Evolutionary conservation across 371 early-diverging fungal species (phyloP).

Genomic region (Rhizomucor miehei): DNA sequence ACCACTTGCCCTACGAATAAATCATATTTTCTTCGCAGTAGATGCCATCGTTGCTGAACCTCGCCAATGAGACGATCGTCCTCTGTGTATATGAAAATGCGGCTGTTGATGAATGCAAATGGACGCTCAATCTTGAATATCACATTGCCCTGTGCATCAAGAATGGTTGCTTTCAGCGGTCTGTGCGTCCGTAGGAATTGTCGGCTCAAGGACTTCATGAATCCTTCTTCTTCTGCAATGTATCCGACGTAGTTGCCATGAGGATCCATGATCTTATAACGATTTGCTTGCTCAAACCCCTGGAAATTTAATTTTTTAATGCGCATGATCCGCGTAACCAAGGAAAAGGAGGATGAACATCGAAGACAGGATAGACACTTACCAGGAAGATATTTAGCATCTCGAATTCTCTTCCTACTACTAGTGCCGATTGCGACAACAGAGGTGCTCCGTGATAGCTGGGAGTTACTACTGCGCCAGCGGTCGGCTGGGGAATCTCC

Average conservation of each 20-base stretch:
- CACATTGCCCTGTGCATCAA: conserved; percentile 68
- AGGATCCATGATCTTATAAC: conserved; percentile 76
- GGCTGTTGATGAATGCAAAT: conserved; percentile 77
- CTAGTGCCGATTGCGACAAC: conserved; percentile 58
- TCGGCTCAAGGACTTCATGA: conserved; percentile 62
- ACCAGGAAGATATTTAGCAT: conserved; percentile 77
- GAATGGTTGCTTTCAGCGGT: conserved; percentile 72
- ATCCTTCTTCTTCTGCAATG: conserved; percentile 76
- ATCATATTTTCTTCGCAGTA: conserved; percentile 81
- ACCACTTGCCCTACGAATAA: conserved; percentile 57
- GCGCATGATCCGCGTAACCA: too few species aligned
- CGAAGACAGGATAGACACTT: conserved; percentile 6
- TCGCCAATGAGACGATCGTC: conserved; percentile 74
- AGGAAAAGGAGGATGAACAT: too few species aligned
- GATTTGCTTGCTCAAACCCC: conserved; percentile 89
- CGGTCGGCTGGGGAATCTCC: conserved; percentile 25
- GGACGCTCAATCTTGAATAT: conserved; percentile 76
- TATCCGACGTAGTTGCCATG: conserved; percentile 72
- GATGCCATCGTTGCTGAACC: conserved; percentile 90
- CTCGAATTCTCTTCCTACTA: conserved; percentile 78
- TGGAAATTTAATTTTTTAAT: conserved; percentile 2
- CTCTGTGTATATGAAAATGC: conserved; percentile 62
- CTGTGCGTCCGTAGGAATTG: conserved; percentile 80
- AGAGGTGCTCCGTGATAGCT: conserved; percentile 39
- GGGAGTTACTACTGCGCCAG: conserved; percentile 31